Evolutionary conservation across 2,329 filamentous ascomycete genomes (phyloP).

Genomic region (Trichophyton mentagrophytes): DNA sequence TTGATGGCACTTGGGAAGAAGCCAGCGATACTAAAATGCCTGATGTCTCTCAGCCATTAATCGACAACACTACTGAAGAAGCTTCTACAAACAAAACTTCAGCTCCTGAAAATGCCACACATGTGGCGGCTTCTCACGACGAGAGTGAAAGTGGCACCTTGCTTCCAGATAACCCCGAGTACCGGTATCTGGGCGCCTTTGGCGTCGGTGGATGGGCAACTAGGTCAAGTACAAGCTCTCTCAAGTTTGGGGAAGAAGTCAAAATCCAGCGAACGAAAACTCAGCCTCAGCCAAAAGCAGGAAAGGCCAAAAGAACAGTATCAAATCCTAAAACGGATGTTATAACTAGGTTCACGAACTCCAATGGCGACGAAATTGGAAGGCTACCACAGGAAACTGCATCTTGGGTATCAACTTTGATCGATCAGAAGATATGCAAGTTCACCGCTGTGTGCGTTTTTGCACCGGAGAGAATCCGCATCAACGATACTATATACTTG

Average conservation of each 20-base stretch:
- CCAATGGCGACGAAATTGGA: slow-evolving; percentile 67
- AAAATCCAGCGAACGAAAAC: slow-evolving; percentile 76
- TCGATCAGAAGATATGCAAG: slow-evolving; percentile 77
- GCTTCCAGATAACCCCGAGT: slow-evolving; percentile 31
- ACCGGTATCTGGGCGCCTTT: slow-evolving; percentile 79
- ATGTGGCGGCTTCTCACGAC: not conserved
- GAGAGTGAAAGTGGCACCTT: slow-evolving; percentile 7
- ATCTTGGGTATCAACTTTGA: slow-evolving; percentile 79
- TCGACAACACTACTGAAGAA: not conserved
- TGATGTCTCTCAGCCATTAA: not conserved
- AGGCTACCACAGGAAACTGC: slow-evolving; percentile 76
- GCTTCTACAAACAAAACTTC: not conserved
- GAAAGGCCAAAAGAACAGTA: slow-evolving; percentile 37
- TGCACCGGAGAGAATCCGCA: slow-evolving; percentile 68
- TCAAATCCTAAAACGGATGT: slow-evolving; percentile 62
- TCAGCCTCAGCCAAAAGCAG: slow-evolving; percentile 42
- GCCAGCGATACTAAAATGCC: slow-evolving; percentile 9
- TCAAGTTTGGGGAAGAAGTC: slow-evolving; percentile 73
- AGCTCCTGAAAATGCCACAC: not conserved
- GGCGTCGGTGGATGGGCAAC: slow-evolving; percentile 89
- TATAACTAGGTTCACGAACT: slow-evolving; percentile 80
- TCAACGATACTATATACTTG: slow-evolving; percentile 88
- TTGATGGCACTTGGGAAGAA: slow-evolving; percentile 50
- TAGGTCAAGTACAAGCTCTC: slow-evolving; percentile 58
- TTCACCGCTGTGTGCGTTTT: slow-evolving; percentile 86